Evolutionary conservation across 805 yeast species (phyloP).

Genomic region (Dipodascopsis uninucleata): DNA sequence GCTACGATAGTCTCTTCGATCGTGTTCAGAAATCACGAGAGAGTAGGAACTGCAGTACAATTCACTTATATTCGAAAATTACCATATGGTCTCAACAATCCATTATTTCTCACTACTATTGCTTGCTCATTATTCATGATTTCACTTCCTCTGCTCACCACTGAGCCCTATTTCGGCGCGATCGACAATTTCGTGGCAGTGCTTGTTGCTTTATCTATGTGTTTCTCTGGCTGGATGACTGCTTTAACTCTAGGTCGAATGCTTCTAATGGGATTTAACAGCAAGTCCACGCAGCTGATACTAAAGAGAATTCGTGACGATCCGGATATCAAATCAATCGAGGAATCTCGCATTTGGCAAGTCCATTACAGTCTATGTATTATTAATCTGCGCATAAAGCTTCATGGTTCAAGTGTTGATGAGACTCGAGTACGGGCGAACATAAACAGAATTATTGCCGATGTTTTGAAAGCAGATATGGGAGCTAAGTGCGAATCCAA

Average conservation of each 20-base stretch:
- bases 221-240: conserved; percentile 41
- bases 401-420: conserved; percentile 36
- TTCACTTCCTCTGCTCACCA: conserved; percentile 13
- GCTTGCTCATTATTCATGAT: conserved; percentile 6
- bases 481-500: conserved; percentile 6
- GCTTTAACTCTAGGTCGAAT: conserved; percentile 43
- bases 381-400: conserved; percentile 37
- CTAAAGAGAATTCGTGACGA: conserved; percentile 27
- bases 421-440: conserved; percentile 35
- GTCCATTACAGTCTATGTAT: conserved; percentile 44
- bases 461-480: conserved; percentile 19
- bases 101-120: conserved; percentile 17
- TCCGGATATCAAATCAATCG: conserved; percentile 33
- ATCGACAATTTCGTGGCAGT: conserved; percentile 40
- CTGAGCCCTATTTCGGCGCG: conserved; percentile 29
- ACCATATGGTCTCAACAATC: conserved; percentile 23
- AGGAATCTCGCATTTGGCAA: conserved; percentile 41
- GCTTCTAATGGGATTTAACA: conserved; percentile 44
- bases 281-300: conserved; percentile 34
- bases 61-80: conserved; percentile 17
- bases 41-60: conserved; percentile 31
- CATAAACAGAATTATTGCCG: conserved; percentile 22
- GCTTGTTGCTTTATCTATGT: conserved; percentile 40
- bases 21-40: conserved; percentile 36
- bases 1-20: conserved; percentile 39